Base-by-base conservation (phyloP, 1,139 yeast species). In the Sugiyamaella xylanicola region DNA sequence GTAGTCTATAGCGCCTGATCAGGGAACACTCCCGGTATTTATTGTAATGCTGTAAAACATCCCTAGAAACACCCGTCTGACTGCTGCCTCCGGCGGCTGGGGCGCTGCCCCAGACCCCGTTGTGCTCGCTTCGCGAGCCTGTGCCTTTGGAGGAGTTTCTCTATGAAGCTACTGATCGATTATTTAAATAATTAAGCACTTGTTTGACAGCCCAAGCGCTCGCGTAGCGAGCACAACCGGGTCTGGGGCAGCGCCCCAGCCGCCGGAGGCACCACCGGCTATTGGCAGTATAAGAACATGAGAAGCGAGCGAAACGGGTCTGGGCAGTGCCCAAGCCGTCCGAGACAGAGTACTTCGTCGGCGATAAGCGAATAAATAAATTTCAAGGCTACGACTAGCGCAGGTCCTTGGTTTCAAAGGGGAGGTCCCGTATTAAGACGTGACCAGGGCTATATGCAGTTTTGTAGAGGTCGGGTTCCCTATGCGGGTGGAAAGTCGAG, bases 401-500 rank as follows among this genome's bases (percentile, higher is more conserved):
- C 57, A 82, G 63, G 65, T 82, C 86, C 44, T 73, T 74, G 2
- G 75, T 66, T 16, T 72, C 67, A 59, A 80, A 79, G 1, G 82
- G 81, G 39, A 80, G 65, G 2, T 74, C 67, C 54, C 73, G 71
- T 36, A 78, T 65, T 9, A 74, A 68, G 44, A 80, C 83, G 66
- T 82, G 86, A 1, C 85, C 85, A 3, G 77, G 76, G 48, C 64
- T 65, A 47, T 72, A 71, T 39, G 85, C 82, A 21, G 72, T 72
- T 46, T 71, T 76, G 66, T 83, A 82, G 9, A 82, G 61, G 54
- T 78, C 67, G 0, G 66, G 63, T 54, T 80, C 83, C 13, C 75
- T 72, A 62, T 83, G 87, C 1, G 85, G 86, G 67, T 83, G 87
- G 68, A 83, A 83, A 4, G 80, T 79, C 1, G 72, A 55, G 9